A percentile compares a stretch with the other conserved stretches of the same genome.
Evolutionary conservation across 164 flowering plant genomes (phyloP).

Genomic region (grape (Vitis vinifera)): DNA sequence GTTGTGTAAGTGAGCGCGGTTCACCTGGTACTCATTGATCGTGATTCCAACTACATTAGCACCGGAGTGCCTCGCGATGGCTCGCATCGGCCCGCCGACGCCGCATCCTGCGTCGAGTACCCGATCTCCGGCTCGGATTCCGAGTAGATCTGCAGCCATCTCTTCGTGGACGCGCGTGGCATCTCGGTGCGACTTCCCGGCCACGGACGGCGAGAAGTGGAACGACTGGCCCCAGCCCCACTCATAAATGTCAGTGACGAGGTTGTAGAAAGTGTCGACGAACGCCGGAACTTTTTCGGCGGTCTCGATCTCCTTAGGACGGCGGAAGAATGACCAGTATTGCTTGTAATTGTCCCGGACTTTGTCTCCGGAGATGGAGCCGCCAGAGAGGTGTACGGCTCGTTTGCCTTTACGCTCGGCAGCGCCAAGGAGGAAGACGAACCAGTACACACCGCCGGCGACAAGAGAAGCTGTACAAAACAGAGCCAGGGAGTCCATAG

Average conservation of each 20-base stretch:
- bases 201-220: constrained; percentile 83
- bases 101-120: constrained; percentile 94
- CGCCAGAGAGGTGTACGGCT: constrained; percentile 81
- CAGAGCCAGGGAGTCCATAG: constrained; percentile 64
- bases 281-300: constrained; percentile 84
- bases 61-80: constrained; percentile 78
- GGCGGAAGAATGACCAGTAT: constrained; percentile 91
- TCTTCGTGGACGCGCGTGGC: constrained; percentile 86
- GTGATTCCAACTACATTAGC: constrained; percentile 88
- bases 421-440: constrained; percentile 83
- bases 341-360: constrained; percentile 73
- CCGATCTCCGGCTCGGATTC: constrained; percentile 46
- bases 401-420: constrained; percentile 85
- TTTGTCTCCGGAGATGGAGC: constrained; percentile 79
- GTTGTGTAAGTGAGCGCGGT: constrained; percentile 72
- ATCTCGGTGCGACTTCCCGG: constrained; percentile 77
- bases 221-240: constrained; percentile 99
- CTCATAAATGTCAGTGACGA: constrained; percentile 96
- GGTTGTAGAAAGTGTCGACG: constrained; percentile 94
- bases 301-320: constrained; percentile 83
- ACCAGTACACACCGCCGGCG: constrained; percentile 85
- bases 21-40: constrained; percentile 92
- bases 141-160: constrained; percentile 79
- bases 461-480: constrained; percentile 59
- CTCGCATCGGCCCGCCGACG: constrained; percentile 97